Conservation (phyloP, 495 filamentous ascomycete genomes). For the Halenospora varia region DNA sequence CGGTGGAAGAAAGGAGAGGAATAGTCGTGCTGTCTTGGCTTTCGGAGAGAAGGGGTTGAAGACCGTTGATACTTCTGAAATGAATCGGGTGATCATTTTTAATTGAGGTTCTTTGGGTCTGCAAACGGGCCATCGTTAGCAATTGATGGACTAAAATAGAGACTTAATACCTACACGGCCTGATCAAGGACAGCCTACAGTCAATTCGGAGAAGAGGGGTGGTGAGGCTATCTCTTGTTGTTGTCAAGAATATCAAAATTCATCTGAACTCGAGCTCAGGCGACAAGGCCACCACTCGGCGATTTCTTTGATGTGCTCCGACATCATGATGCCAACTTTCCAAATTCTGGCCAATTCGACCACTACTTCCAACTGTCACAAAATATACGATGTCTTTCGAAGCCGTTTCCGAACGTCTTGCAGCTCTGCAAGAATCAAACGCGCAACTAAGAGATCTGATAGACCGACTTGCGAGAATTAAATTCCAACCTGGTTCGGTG, state of each 20-base stretch:
- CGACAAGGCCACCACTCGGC: conserved; percentile 1
- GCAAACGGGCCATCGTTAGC: neutral
- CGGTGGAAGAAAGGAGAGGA: conserved; percentile 83
- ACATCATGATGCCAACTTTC: conserved; percentile 15
- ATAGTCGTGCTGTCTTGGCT: conserved; percentile 75
- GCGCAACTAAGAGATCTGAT: conserved; percentile 70
- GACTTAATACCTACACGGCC: too few species aligned
- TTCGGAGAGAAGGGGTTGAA: conserved; percentile 88
- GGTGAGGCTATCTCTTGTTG: neutral
- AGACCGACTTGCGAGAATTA: conserved; percentile 64
- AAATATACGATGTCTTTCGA: conserved; percentile 50
- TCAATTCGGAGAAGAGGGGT: neutral
- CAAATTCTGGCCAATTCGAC: neutral
- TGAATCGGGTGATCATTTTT: conserved; percentile 83
- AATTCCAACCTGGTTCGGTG: conserved; percentile 56
- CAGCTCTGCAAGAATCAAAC: conserved; percentile 63
- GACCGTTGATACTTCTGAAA: conserved; percentile 74
- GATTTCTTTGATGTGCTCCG: neutral
- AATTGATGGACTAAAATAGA: neutral
- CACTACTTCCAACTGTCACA: neutral
- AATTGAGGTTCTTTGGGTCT: neutral
- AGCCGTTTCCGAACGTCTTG: conserved; percentile 60
- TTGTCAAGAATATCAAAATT: neutral
- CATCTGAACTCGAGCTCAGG: neutral
- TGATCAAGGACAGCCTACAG: too few species aligned